Evolutionary conservation across 345 rosid species (phyloP), one percentile per base, ranked within the genome.

Genomic region (Salix koriyanagi): DNA sequence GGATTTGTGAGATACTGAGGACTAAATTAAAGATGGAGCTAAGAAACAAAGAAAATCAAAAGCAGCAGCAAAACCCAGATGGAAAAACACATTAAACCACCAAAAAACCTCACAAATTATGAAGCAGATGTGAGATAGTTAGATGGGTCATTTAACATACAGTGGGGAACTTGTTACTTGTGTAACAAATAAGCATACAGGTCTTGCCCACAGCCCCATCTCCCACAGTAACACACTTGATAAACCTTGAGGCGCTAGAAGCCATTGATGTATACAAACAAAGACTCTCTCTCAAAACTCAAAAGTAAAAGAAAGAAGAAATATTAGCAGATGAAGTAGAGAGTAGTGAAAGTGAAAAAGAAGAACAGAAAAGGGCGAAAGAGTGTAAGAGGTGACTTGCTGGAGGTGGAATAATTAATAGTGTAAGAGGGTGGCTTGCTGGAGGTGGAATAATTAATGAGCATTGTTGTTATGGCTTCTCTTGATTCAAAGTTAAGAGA

Each of bases 171-270:
- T 91, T 91, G 91, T 91, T 91, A 61, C 91, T 89, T 32, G 96
- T 91, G 79, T 91, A 91, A 87, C 96, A 91, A 78, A 91, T 91
- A 74, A 91, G 96, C 92, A 91, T 86, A 85, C 96, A 90, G 72
- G 96, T 91, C 86, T 91, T 91, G 76, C 96, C 96, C 42, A 91
- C 96, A 76, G 96, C 96, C 16, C 96, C 96, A 82, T 91, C 96
- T 75, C 96, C 96, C 42, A 91, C 96, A 2, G 96, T 91, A 56
- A 91, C 93, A 77, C 96, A 91, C 88, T 91, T 91, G 86, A 91
- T 90, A 80, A 91, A 91, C 88, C 79, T 89, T 3, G 93, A 91
- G 71, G 84, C 96, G 79, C 79, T 89, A 16, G 91, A 86, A 52
- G 93, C 91, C 96, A 91, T 91, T 78, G 84, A 67, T 30, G 73